A percentile compares a stretch with the other conserved stretches of the same genome.
phyloP scores from a whole-genome alignment of 768 basidiomycete species.

The Lactifluus rugatus region DNA sequence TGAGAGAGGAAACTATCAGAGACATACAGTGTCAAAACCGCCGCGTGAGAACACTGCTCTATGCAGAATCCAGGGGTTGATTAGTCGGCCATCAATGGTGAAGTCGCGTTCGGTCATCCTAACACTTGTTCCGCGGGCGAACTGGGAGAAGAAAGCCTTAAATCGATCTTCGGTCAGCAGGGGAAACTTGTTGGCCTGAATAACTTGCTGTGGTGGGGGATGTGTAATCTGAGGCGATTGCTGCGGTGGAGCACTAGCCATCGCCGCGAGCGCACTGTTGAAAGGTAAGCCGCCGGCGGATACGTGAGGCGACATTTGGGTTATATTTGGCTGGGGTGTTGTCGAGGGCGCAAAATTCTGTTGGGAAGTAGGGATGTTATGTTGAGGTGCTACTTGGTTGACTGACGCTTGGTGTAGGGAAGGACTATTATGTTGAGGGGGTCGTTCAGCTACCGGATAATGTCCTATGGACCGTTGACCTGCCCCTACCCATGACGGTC shows the following conservation, averaged over 20 bases:
- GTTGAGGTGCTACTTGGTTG: constrained; percentile 2
- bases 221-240: background rate
- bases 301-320: constrained; percentile 7
- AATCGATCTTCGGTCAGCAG: constrained; percentile 5
- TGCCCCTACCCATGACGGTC: background rate
- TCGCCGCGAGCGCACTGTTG: background rate
- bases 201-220: background rate
- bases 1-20: background rate
- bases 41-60: background rate
- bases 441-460: constrained; percentile 4
- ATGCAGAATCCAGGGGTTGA: constrained; percentile 10
- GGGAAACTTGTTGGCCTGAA: background rate
- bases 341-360: constrained; percentile 4
- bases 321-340: constrained; percentile 3
- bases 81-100: background rate
- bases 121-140: background rate
- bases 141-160: background rate
- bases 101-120: constrained; percentile 5
- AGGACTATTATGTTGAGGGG: constrained; percentile 9
- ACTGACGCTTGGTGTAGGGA: constrained; percentile 3
- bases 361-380: constrained; percentile 7
- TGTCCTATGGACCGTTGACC: constrained; percentile 2
- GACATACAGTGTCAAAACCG: constrained; percentile 7
- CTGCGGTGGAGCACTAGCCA: background rate
- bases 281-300: background rate